Conservation (phyloP, 345 rosid species). For the Moringa oleifera region DNA sequence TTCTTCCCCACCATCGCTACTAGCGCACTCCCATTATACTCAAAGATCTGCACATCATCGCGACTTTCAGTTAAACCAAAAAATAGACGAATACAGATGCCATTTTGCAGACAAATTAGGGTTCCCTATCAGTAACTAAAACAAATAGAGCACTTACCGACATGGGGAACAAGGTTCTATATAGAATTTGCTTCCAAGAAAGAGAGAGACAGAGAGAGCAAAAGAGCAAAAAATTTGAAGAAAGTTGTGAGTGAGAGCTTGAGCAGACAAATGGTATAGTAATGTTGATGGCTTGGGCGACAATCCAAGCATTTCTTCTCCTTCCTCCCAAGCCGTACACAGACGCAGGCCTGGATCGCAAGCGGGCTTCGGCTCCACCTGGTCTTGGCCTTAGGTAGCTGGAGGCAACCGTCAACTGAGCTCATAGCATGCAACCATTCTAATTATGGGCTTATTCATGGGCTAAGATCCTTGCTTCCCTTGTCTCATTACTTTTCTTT, state of each 20-base stretch:
- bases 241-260: constrained; percentile 13
- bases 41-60: constrained; percentile 62
- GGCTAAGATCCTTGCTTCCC: no score
- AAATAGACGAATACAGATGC: no score
- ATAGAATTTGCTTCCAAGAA: neutral
- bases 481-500: no score
- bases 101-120: constrained; percentile 3
- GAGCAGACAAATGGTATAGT: constrained; percentile 2
- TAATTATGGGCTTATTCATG: no score
- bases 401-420: no score
- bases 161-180: constrained; percentile 27
- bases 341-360: neutral
- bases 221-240: constrained; percentile 22
- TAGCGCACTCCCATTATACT: constrained; percentile 98
- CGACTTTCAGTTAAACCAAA: neutral
- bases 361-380: neutral
- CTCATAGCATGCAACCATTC: no score
- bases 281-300: constrained; percentile 36
- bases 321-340: no score
- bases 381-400: no score
- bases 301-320: constrained; percentile 30
- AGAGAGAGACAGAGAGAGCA: constrained; percentile 1
- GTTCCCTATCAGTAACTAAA: neutral
- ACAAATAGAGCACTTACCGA: constrained; percentile 35
- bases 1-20: constrained; percentile 99